phyloP scores from a whole-genome alignment of 2,329 filamentous ascomycete species.

The Alternaria ventricosa region DNA sequence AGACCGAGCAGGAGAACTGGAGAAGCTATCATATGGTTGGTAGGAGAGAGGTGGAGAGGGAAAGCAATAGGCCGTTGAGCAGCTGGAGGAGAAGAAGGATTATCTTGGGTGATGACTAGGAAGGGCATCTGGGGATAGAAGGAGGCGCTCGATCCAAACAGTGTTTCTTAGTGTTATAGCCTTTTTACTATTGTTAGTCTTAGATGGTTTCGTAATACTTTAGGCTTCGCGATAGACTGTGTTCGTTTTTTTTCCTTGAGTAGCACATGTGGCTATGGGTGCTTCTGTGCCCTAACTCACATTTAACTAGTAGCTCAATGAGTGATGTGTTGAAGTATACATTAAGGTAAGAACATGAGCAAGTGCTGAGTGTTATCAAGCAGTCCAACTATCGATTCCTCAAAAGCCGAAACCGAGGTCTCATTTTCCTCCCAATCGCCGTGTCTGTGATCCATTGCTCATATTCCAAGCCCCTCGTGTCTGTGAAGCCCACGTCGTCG shows the following conservation, averaged over 20 bases:
- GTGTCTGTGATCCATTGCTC: conserved; percentile 32
- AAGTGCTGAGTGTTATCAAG: neutral
- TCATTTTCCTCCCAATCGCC: conserved; percentile 29
- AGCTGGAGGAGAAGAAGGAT: conserved; percentile 25
- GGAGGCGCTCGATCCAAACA: neutral
- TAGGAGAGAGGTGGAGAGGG: conserved; percentile 36
- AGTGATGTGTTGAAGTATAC: neutral
- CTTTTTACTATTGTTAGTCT: neutral
- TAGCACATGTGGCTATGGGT: neutral
- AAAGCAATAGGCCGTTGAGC: conserved; percentile 40
- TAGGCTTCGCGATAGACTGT: neutral
- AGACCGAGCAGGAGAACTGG: conserved; percentile 30
- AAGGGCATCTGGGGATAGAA: neutral
- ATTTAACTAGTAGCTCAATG: neutral
- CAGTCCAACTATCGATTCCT: conserved; percentile 22
- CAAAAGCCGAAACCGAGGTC: conserved; percentile 28
- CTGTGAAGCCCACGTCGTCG: conserved; percentile 11
- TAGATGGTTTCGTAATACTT: neutral
- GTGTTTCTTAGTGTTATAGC: neutral
- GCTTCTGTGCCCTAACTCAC: neutral
- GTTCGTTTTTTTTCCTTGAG: neutral
- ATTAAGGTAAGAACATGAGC: neutral
- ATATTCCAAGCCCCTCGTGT: conserved; percentile 20
- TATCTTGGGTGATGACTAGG: neutral
- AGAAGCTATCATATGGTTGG: conserved; percentile 27